These are phyloP conservation scores for Blastocladiella emersonii DNA, from an alignment of 371 early-diverging fungal genomes.

Conservation along the genomic window DNA sequence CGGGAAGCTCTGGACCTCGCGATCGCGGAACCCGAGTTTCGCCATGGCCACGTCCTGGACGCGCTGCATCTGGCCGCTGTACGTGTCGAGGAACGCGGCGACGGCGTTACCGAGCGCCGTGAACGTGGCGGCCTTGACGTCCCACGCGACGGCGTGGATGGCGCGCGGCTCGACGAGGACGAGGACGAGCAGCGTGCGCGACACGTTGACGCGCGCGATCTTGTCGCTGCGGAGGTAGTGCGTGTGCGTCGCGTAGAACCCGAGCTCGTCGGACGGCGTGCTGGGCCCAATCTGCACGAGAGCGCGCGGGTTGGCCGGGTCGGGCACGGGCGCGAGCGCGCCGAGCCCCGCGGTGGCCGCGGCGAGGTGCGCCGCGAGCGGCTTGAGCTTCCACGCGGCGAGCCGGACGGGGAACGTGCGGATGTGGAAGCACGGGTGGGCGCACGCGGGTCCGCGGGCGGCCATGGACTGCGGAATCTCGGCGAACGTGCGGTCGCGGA, in stretches of 20 bases:
- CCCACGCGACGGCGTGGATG: not conserved
- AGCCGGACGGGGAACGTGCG: not conserved
- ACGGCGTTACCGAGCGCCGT: not conserved
- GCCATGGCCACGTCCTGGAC: not conserved
- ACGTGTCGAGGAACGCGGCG: not conserved
- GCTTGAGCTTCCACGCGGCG: not conserved
- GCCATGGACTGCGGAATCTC: not conserved
- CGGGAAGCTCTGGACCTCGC: not conserved
- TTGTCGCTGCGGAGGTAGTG: not conserved
- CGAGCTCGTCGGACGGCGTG: not conserved
- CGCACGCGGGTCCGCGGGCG: not conserved
- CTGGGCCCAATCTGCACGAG: no score
- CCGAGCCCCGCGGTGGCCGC: no score
- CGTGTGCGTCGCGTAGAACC: not conserved
- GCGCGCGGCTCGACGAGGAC: not conserved
- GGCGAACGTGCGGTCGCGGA: no score
- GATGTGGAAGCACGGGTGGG: not conserved
- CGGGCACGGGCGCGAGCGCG: no score
- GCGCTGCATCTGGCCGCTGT: not conserved
- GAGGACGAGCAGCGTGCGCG: not conserved
- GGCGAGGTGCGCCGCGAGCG: no score
- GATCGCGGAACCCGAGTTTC: not conserved
- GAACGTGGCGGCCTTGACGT: not conserved
- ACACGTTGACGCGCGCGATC: not conserved
- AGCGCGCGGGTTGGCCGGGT: no score